Evolutionary conservation across 768 basidiomycete genomes (phyloP).

Genomic region (Clavaria fumosa): DNA sequence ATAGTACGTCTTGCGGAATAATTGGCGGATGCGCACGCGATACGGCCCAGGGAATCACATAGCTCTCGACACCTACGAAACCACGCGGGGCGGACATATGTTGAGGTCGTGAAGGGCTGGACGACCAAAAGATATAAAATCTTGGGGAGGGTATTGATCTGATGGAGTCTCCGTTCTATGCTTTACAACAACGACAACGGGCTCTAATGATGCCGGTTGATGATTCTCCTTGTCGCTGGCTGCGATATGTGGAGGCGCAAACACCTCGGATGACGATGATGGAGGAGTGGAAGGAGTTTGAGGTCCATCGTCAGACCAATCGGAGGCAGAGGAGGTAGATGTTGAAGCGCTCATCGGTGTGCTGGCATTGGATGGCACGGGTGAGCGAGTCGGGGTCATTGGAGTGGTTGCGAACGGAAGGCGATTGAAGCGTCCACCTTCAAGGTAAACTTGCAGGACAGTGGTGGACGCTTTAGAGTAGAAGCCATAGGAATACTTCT

Average conservation of each 20-base stretch:
- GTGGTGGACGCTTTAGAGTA: conserved; percentile 92
- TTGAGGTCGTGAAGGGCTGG: conserved; percentile 69
- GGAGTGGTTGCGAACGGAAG: conserved; percentile 37
- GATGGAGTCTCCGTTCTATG: conserved; percentile 54
- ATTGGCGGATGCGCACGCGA: conserved; percentile 38
- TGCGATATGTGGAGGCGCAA: conserved; percentile 32
- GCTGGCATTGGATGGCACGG: conserved; percentile 40
- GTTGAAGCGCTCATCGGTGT: conserved; percentile 69
- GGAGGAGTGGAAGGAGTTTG: conserved; percentile 70
- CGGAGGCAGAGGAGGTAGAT: conserved; percentile 55
- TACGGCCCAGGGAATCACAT: conserved; percentile 24
- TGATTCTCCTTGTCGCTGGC: conserved; percentile 69
- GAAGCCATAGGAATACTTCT: conserved; percentile 95
- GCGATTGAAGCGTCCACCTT: conserved; percentile 60
- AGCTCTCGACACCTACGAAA: conserved; percentile 21
- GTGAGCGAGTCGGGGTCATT: conserved; percentile 46
- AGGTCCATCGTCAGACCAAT: conserved; percentile 73
- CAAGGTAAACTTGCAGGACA: conserved; percentile 87
- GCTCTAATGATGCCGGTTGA: conserved; percentile 46
- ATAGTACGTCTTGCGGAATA: conserved; percentile 70
- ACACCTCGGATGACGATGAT: conserved; percentile 43
- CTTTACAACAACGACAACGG: conserved; percentile 52
- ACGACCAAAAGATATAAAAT: conserved; percentile 66
- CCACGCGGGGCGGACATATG: conserved; percentile 44
- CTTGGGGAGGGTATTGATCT: conserved; percentile 68